A percentile compares a stretch with the other conserved stretches of the same genome.
Evolutionary conservation across 352 stramenopile genomes (phyloP).

Genomic region (Phytophthora gonapodyides): DNA sequence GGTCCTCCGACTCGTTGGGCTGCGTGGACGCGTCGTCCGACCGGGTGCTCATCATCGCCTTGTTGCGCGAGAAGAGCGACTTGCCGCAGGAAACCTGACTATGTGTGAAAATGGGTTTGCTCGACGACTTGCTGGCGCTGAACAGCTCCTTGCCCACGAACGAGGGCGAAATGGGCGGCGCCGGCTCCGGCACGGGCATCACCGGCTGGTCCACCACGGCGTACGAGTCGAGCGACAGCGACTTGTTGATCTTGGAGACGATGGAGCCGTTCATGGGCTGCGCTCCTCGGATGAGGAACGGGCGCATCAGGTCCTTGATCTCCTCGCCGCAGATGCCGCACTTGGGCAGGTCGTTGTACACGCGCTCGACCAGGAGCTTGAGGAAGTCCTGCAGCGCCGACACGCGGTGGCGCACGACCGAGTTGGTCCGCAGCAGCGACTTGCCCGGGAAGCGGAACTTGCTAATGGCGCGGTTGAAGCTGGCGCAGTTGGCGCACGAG

Average conservation of each 20-base stretch:
- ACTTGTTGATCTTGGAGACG: conserved; percentile 72
- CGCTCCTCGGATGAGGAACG: conserved; percentile 78
- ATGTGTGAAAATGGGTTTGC: conserved; percentile 44
- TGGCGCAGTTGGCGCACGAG: conserved; percentile 66
- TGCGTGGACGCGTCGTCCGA: conserved; percentile 49
- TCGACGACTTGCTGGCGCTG: conserved; percentile 43
- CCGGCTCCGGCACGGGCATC: conserved; percentile 32
- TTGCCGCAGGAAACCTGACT: conserved; percentile 37
- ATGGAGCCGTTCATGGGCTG: conserved; percentile 77
- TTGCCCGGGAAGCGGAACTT: conserved; percentile 75
- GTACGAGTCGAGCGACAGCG: conserved; percentile 71
- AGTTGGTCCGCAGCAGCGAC: conserved; percentile 70
- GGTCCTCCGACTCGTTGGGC: conserved; percentile 62
- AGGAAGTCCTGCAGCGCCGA: conserved; percentile 74
- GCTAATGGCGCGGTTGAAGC: conserved; percentile 61
- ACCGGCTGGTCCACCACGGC: conserved; percentile 51
- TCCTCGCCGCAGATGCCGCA: conserved; percentile 71
- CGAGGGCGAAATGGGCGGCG: conserved; percentile 38
- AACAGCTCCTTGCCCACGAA: conserved; percentile 35
- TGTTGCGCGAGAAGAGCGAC: conserved; percentile 41
- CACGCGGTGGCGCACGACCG: conserved; percentile 70
- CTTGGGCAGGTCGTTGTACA: conserved; percentile 80
- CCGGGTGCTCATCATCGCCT: conserved; percentile 40
- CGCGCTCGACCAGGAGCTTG: conserved; percentile 65
- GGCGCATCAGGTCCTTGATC: conserved; percentile 70